Base-by-base conservation (phyloP, 176 grass and related monocot species). In the Carex littledalei region DNA sequence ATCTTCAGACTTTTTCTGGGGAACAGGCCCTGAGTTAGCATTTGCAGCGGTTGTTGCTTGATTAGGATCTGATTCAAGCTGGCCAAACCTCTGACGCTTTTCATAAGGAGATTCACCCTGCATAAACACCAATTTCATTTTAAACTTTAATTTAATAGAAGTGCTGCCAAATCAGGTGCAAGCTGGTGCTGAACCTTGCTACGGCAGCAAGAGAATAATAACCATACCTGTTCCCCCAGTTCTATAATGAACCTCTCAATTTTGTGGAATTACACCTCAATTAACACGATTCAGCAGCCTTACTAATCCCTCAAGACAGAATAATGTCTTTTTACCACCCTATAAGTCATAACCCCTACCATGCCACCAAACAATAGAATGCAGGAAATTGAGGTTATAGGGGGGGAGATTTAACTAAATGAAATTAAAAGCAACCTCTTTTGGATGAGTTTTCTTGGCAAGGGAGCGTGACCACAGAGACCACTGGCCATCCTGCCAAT, bases 401-500 rank as follows among this genome's bases (percentile, higher is more conserved):
- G 2, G 21, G 35, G 6, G 41, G 2, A 1, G 22, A 85, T 63
- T 63, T 55, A 59, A 21, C 17, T 69, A 50, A 84, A 83, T 22
- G 5, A 77, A 91, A 72, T 59, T 84, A 80, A 79, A 88, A 85
- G 17, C 31, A 72, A 99, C 97, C 97, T 99, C 89, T 70, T 87
- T 85, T 17, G 85, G 79, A 83, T 87, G 82, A 57, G 86, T 60
- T 79, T 84, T 94, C 86, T 78, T 90, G 43, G 84, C 93, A 91
- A 37, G 85, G 15, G 80, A 78, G 78, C 70, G 91, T 41, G 90
- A 82, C 90, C 86, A 90, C 80, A 91, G 87, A 66, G 53, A 88
- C 97, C 97, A 99, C 50, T 92, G 86, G 2, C 87, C 90, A 91
- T 96, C 93, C 35, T 99, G 86, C 97, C 97, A 99, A 85, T 94